Base-by-base conservation (phyloP, 192 early-diverging fungal genomes). In the Linderina pennispora region DNA sequence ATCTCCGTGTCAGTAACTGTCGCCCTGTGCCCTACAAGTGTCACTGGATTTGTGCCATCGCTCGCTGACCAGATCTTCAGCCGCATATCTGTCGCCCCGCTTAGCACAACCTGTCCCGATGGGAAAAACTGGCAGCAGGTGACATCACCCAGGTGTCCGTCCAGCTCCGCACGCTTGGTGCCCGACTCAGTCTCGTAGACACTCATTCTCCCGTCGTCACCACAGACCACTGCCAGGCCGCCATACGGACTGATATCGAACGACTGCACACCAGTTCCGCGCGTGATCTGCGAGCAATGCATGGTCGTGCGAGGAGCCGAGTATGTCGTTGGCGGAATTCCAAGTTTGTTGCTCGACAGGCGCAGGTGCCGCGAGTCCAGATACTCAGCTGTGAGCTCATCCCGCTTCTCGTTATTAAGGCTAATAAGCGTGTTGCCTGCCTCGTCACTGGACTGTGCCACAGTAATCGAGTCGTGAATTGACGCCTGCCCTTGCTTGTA, bases 1-100 rank as follows among this genome's bases (percentile, higher is more conserved):
- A 89, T 84, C 10, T 74, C 82, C 8, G 74, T 68, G 37, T 85
- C 80, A 11, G 82, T 80, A 31, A 88, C 71, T 0, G 78, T 56
- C 52, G 48, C 56, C 0, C 66, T 78, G 53, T 89, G 87, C 16
- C 85, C 87, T 15, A 58, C 74, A 38, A 89, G 58, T 7, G 84
- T 85, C 3, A 82, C 81, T 8, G 87, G 87, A 44, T 84, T 86
- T 22, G 67, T 69, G 37, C 87, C 87, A 50, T 89, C 84, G 23
- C 78, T 47, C 18, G 75, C 85, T 17, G 86, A 86, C 87, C 87
- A 89, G 44, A 89, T 63, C 25, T 79, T 78, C 6, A 86, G 52
- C 26, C 77, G 75, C 55, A 83, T 77, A 47, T 89, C 87, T 11
- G 76, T 69, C 10, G 73, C 78, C 3, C 81, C 87, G 40, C 78